Base-by-base conservation (phyloP, 2,329 filamentous ascomycete species). In the Talaromyces sp. region DNA sequence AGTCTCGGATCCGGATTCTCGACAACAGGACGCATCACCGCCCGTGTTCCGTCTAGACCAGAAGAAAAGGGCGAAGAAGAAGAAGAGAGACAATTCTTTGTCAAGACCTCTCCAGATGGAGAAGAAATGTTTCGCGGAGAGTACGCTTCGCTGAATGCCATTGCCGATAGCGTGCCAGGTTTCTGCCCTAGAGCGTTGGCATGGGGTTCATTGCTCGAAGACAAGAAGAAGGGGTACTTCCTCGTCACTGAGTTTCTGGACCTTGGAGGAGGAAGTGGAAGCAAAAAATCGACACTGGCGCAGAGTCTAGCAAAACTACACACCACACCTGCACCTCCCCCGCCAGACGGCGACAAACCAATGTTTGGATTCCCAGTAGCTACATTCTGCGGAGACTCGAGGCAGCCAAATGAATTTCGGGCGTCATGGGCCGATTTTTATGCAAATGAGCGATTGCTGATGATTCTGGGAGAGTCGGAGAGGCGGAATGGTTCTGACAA, bases 371-470 rank as follows among this genome's bases (percentile, higher is more conserved):
- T 97, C 69, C 89, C 90, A 0, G 87, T 88, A 0, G 78, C 88
- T 0, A 97, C 92, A 0, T 96, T 90, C 74, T 97, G 93, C 74
- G 92, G 92, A 2, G 85, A 90, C 52, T 94, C 91, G 8, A 83
- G 83, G 46, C 93, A 97, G 75, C 85, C 91, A 54, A 97, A 97
- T 70, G 77, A 77, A 0, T 96, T 84, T 77, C 83, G 80, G 54
- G 76, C 79, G 6, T 88, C 85, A 11, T 97, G 93, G 93, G 85
- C 89, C 0, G 86, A 91, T 0, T 97, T 97, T 69, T 97, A 91
- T 71, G 89, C 88, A 0, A 81, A 95, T 31, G 87, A 88, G 66
- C 81, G 92, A 3, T 75, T 97, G 55, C 79, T 87, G 11, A 81
- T 80, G 54, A 87, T 97, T 53, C 69, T 90, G 12, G 74, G 74